phyloP scores from a whole-genome alignment of 2,329 filamentous ascomycete species.

The Aspergillus spinulosporus region DNA sequence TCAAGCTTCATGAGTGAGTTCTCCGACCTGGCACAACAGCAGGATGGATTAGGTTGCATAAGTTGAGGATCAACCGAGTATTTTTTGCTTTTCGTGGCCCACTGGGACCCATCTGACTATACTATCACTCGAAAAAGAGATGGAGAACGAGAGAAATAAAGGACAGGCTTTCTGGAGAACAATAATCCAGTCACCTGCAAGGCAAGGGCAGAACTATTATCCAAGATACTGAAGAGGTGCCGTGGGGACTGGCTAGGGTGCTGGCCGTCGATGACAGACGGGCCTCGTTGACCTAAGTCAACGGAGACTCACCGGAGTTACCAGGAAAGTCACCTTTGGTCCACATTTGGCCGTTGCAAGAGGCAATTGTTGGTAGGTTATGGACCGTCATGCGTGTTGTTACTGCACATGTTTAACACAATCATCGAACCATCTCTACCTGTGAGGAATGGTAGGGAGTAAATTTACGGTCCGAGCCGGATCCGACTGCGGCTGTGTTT shows the following conservation, averaged over 20 bases:
- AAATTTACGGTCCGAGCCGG: conserved; percentile 15
- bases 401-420: not conserved
- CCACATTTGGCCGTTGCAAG: not conserved
- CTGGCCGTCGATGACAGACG: not conserved
- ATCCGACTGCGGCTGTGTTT: not conserved
- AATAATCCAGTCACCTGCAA: not conserved
- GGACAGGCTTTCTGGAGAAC: not conserved
- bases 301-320: not conserved
- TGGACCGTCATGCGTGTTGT: not conserved
- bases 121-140: not conserved
- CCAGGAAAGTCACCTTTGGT: not conserved
- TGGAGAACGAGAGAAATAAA: not conserved
- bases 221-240: not conserved
- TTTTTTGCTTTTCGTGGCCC: conserved; percentile 9
- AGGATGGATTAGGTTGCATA: conserved; percentile 18
- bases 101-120: not conserved
- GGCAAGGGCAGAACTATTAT: not conserved
- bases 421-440: not conserved
- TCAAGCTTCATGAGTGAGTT: not conserved
- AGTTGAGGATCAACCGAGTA: conserved; percentile 19
- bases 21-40: conserved; percentile 6
- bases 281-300: not conserved
- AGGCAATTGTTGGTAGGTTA: not conserved
- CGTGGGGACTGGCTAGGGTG: not conserved
- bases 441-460: not conserved